Evolutionary conservation across 2,329 filamentous ascomycete species (phyloP).

Genomic region (Colletotrichum sp.): DNA sequence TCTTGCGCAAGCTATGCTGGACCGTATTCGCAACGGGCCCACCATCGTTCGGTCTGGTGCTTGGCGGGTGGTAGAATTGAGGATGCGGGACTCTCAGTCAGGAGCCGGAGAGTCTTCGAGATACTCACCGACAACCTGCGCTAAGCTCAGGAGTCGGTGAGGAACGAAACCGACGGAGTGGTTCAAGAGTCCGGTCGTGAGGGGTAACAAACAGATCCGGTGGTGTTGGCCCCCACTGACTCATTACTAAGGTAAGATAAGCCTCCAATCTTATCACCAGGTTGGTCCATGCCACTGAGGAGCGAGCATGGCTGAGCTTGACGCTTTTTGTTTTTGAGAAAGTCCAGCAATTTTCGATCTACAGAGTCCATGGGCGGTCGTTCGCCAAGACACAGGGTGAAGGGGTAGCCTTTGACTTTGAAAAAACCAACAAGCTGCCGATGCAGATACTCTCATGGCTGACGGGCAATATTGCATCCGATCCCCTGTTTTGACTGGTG

Average conservation of each 20-base stretch:
- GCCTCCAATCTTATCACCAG: not conserved
- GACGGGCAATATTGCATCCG: not conserved
- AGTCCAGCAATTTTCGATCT: not conserved
- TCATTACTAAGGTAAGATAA: not conserved
- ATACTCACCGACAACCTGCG: not conserved
- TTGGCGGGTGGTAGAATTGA: not conserved
- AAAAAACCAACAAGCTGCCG: not conserved
- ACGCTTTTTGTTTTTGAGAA: not conserved
- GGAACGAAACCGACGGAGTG: not conserved
- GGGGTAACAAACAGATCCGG: not conserved
- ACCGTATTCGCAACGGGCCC: conserved; percentile 64
- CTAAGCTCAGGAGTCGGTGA: not conserved
- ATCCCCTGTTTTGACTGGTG: not conserved
- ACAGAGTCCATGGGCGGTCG: not conserved
- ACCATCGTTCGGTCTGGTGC: conserved; percentile 21
- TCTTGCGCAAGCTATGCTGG: conserved; percentile 77
- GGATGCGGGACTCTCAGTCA: not conserved
- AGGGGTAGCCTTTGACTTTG: not conserved
- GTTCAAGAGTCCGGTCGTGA: not conserved
- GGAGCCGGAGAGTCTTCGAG: not conserved
- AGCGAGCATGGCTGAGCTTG: not conserved
- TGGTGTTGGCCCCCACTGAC: not conserved
- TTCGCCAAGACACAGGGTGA: not conserved
- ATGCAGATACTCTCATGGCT: not conserved
- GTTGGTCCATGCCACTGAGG: not conserved